These are phyloP conservation scores for Globisporangium cederbergense DNA, from an alignment of 352 stramenopile genomes.

Conservation along the genomic window DNA sequence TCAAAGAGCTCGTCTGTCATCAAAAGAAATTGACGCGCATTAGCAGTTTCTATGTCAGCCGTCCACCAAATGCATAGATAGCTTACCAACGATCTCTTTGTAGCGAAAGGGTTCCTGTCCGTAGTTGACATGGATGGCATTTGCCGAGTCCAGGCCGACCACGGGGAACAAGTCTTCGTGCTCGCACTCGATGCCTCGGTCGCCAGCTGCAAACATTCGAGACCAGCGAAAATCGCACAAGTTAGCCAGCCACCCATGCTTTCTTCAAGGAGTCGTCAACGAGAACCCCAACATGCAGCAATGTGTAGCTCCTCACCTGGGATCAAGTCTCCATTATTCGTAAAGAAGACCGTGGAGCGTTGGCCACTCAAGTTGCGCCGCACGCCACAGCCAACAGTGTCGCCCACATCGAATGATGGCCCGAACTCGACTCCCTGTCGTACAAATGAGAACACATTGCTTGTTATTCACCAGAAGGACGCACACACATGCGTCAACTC, in stretches of 20 bases:
- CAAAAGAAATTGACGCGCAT: neutral
- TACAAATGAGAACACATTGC: constrained; percentile 19
- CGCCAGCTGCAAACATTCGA: constrained; percentile 17
- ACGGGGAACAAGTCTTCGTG: constrained; percentile 68
- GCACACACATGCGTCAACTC: constrained; percentile 28
- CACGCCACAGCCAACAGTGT: constrained; percentile 75
- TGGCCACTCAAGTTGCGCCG: constrained; percentile 32
- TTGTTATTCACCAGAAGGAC: constrained; percentile 1
- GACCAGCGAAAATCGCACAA: neutral
- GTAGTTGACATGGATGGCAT: constrained; percentile 82
- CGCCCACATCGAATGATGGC: constrained; percentile 50
- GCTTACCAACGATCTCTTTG: constrained; percentile 39
- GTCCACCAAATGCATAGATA: neutral
- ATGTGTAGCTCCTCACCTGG: constrained; percentile 21
- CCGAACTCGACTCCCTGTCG: constrained; percentile 54
- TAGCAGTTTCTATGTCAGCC: neutral
- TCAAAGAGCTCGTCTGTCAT: constrained; percentile 48
- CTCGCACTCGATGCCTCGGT: constrained; percentile 34
- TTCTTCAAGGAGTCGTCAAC: neutral
- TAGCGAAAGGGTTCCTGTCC: constrained; percentile 67
- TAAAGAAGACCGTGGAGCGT: constrained; percentile 65
- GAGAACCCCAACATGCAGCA: neutral
- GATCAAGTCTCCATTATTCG: constrained; percentile 61
- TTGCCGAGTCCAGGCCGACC: constrained; percentile 77
- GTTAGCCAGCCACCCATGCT: neutral